These are phyloP conservation scores for Colletotrichum nymphaeae DNA, from an alignment of 2,329 filamentous ascomycete species.

Conservation along the genomic window DNA sequence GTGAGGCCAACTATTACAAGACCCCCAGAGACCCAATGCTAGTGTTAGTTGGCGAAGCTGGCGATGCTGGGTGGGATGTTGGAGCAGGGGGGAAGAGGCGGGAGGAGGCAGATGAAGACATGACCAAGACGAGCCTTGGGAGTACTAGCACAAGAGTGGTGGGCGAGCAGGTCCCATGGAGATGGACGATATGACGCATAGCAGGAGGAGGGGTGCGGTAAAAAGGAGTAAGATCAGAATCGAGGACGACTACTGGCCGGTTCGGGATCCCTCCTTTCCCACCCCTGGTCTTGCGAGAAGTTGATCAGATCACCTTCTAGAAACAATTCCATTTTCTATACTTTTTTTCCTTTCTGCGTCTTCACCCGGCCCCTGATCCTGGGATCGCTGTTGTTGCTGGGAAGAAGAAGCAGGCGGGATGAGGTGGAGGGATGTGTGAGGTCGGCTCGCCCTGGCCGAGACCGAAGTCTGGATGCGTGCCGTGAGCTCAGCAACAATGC, in stretches of 20 bases:
- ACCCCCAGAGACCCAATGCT: constrained; percentile 11
- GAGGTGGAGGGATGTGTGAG: not conserved
- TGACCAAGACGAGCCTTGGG: not conserved
- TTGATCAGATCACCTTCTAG: constrained; percentile 27
- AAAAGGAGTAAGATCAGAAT: not conserved
- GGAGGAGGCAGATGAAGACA: not conserved
- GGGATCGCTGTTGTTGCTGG: not conserved
- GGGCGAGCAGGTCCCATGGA: constrained; percentile 4
- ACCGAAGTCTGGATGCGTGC: not conserved
- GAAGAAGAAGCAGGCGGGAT: not conserved
- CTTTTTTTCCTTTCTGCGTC: not conserved
- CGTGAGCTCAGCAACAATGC: not conserved
- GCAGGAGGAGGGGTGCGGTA: constrained; percentile 10
- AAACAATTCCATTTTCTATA: constrained; percentile 16
- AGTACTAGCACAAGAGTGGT: constrained; percentile 16
- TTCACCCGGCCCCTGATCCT: constrained; percentile 3
- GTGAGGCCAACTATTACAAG: constrained; percentile 30
- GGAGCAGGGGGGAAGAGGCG: constrained; percentile 16
- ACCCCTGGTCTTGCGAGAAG: constrained; percentile 4
- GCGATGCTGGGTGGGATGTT: constrained; percentile 12
- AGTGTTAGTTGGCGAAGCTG: constrained; percentile 8
- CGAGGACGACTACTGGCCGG: constrained; percentile 5
- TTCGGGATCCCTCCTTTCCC: not conserved
- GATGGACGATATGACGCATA: not conserved
- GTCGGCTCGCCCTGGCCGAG: not conserved